phyloP scores from a whole-genome alignment of 139 green algal species.

The Chlamydomonas sp. region DNA sequence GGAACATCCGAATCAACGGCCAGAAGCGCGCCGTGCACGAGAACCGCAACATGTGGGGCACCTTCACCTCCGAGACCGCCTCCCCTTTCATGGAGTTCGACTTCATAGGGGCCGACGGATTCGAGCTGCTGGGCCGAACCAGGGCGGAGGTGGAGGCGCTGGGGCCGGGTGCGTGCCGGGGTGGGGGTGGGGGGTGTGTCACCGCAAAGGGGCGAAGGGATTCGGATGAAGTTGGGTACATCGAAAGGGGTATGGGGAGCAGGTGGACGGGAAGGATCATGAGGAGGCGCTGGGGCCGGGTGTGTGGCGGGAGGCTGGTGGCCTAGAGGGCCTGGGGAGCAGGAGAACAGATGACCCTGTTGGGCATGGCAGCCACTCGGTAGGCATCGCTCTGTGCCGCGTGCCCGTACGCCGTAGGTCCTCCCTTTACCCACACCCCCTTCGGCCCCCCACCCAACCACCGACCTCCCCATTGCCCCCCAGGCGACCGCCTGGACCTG shows the following conservation, averaged over 20 bases:
- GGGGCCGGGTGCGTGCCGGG: not conserved
- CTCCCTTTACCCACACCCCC: no score
- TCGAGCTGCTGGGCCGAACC: conserved; percentile 16
- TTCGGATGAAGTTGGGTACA: no score
- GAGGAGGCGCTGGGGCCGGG: no score
- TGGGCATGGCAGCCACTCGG: no score
- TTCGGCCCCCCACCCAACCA: not conserved
- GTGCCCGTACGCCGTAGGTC: no score
- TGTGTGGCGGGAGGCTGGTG: no score
- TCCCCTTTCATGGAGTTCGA: conserved; percentile 77
- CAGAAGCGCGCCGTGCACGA: conserved; percentile 37
- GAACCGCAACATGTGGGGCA: conserved; percentile 73
- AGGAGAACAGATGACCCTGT: no score
- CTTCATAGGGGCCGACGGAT: conserved; percentile 53
- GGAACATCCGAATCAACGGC: conserved; percentile 69
- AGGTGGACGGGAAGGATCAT: no score
- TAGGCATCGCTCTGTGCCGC: no score
- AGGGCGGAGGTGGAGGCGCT: conserved; percentile 19
- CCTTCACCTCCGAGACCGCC: conserved; percentile 65
- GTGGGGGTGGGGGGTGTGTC: not conserved
- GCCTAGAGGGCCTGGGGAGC: no score
- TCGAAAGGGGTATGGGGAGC: no score
- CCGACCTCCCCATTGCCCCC: not conserved
- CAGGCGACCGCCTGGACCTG: conserved; percentile 30
- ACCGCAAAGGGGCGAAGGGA: no score